These are phyloP conservation scores for Ustilago cynodontis DNA, from an alignment of 1,284 basidiomycete species.

Conservation along the genomic window DNA sequence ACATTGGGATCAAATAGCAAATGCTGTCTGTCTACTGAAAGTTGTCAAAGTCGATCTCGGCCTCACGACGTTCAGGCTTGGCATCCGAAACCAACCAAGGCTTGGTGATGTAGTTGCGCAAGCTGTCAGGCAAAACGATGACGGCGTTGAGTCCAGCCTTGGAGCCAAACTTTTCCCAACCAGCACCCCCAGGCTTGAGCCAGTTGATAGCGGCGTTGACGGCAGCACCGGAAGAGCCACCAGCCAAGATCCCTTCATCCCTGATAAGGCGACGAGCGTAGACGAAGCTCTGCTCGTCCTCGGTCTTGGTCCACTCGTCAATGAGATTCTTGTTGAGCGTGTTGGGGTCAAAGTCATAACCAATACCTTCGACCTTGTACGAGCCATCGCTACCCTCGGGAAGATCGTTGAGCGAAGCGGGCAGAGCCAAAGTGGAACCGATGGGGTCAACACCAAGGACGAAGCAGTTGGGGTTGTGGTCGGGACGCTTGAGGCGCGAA, in stretches of 20 bases:
- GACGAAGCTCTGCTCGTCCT: constrained; percentile 83
- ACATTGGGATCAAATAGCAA: background rate
- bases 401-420: constrained; percentile 76
- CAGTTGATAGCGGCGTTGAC: constrained; percentile 83
- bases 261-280: constrained; percentile 84
- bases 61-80: constrained; percentile 44
- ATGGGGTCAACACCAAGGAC: constrained; percentile 93
- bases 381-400: constrained; percentile 74
- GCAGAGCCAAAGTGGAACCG: constrained; percentile 86
- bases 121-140: constrained; percentile 87
- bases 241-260: constrained; percentile 87
- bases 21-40: constrained; percentile 26
- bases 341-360: constrained; percentile 71
- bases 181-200: constrained; percentile 77
- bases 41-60: constrained; percentile 52
- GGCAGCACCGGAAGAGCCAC: constrained; percentile 89
- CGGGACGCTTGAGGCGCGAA: constrained; percentile 76
- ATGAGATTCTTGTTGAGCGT: constrained; percentile 61
- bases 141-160: constrained; percentile 87
- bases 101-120: constrained; percentile 97
- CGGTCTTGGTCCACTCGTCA: constrained; percentile 83
- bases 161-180: constrained; percentile 76
- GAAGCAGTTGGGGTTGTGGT: constrained; percentile 61
- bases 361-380: constrained; percentile 93
- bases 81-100: constrained; percentile 67